A percentile compares a stretch with the other conserved stretches of the same genome.
Evolutionary conservation across 2,329 filamentous ascomycete genomes (phyloP).

Genomic region (Cladobotryum protrusum): DNA sequence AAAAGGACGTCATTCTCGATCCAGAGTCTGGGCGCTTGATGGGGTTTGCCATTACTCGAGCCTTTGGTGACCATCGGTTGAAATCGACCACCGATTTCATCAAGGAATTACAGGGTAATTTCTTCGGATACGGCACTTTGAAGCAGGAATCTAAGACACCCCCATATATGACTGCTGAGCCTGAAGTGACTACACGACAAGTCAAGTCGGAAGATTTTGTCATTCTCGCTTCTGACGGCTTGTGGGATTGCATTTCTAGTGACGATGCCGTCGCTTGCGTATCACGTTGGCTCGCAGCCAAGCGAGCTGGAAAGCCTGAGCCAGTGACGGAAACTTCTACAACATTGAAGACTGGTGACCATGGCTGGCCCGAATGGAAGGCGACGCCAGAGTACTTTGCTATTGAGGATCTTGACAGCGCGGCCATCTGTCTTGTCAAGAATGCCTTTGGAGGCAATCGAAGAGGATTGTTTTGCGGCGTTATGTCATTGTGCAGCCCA

Average conservation of each 20-base stretch:
- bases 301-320: constrained; percentile 6
- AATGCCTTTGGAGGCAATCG: constrained; percentile 76
- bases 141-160: constrained; percentile 33
- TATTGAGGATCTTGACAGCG: constrained; percentile 68
- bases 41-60: constrained; percentile 55
- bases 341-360: constrained; percentile 10
- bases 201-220: constrained; percentile 12
- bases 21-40: constrained; percentile 51
- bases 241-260: constrained; percentile 13
- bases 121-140: constrained; percentile 35
- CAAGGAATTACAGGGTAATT: not conserved
- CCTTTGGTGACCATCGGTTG: constrained; percentile 63
- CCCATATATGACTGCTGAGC: constrained; percentile 11
- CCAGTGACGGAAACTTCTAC: constrained; percentile 11
- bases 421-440: constrained; percentile 71
- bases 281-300: constrained; percentile 11
- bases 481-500: constrained; percentile 65
- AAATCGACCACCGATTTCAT: constrained; percentile 52
- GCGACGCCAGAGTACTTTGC: constrained; percentile 53
- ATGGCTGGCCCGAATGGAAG: constrained; percentile 19
- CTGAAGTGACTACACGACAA: constrained; percentile 8
- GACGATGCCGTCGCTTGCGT: constrained; percentile 13
- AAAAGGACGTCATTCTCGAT: constrained; percentile 46
- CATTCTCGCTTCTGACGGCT: constrained; percentile 14
- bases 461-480: constrained; percentile 64